These are phyloP conservation scores for Globisporangium irregulare DNA, from an alignment of 352 stramenopile species.

Conservation along the genomic window DNA sequence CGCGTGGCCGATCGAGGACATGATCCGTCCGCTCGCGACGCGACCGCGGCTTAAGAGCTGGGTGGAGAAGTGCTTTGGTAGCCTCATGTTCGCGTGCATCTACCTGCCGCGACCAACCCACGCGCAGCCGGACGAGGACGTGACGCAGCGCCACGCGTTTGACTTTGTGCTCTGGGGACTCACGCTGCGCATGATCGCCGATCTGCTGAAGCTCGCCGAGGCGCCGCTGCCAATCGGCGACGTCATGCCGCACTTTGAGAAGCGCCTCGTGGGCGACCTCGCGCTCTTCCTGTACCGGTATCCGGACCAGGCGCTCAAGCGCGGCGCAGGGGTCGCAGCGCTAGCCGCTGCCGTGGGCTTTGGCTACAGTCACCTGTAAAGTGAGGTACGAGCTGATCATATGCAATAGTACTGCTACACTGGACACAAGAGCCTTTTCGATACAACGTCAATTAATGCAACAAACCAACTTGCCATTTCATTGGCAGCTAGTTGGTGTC, in stretches of 20 bases:
- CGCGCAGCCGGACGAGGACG: constrained; percentile 36
- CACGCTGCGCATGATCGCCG: constrained; percentile 65
- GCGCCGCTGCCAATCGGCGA: constrained; percentile 47
- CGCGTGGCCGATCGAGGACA: constrained; percentile 57
- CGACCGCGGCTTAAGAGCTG: constrained; percentile 30
- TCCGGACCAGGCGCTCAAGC: constrained; percentile 46
- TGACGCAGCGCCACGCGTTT: constrained; percentile 35
- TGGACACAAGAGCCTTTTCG: background rate
- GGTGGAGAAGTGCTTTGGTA: constrained; percentile 39
- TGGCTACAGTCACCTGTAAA: constrained; percentile 34
- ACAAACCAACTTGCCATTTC: no score
- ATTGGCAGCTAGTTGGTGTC: no score
- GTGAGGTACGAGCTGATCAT: no score
- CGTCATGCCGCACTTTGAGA: constrained; percentile 59
- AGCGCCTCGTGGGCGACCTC: constrained; percentile 38
- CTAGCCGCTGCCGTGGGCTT: constrained; percentile 40
- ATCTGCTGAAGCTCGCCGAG: constrained; percentile 42
- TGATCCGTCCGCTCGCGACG: constrained; percentile 36
- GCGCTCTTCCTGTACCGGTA: constrained; percentile 53
- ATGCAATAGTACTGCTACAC: background rate
- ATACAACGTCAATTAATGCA: background rate
- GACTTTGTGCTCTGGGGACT: constrained; percentile 87
- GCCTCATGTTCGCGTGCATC: constrained; percentile 66
- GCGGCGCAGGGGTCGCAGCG: constrained; percentile 38
- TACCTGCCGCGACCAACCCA: constrained; percentile 67